Evolutionary conservation across 176 grass and related monocot species (phyloP).

Genomic region (Aegilops sharonensis): DNA sequence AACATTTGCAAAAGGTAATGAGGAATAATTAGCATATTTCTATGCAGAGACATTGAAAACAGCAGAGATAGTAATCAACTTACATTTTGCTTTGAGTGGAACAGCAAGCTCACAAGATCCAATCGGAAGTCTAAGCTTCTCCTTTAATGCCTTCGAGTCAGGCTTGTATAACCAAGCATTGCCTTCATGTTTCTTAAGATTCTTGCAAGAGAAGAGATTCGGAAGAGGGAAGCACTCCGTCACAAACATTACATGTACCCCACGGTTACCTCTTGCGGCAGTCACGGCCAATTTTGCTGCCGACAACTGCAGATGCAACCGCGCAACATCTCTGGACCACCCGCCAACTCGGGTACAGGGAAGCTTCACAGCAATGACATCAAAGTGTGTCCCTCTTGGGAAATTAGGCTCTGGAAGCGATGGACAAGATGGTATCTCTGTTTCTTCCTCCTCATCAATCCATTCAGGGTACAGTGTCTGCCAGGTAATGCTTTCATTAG

Average conservation of each 20-base stretch:
- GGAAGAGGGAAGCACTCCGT: constrained; percentile 83
- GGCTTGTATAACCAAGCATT: constrained; percentile 82
- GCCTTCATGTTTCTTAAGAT: constrained; percentile 68
- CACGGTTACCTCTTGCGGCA: constrained; percentile 41
- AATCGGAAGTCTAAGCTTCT: constrained; percentile 77
- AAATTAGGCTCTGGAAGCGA: constrained; percentile 59
- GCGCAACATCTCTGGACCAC: constrained; percentile 85
- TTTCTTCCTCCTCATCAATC: constrained; percentile 97
- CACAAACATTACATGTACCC: constrained; percentile 75
- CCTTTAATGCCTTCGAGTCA: constrained; percentile 56
- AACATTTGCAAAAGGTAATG: not conserved
- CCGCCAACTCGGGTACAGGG: constrained; percentile 51
- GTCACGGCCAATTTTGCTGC: constrained; percentile 73
- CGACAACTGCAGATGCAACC: constrained; percentile 82
- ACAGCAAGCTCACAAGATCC: constrained; percentile 88
- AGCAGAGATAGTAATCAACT: not conserved
- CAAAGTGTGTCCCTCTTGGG: constrained; percentile 46
- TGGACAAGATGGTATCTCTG: constrained; percentile 73
- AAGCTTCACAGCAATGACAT: constrained; percentile 88
- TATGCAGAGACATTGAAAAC: not conserved
- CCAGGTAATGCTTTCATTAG: constrained; percentile 72
- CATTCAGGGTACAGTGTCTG: constrained; percentile 83
- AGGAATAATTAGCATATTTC: not conserved
- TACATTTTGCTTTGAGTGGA: constrained; percentile 83
- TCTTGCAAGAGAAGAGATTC: constrained; percentile 82